A percentile compares a stretch with the other conserved stretches of the same genome.
phyloP scores from a whole-genome alignment of 768 basidiomycete genomes.

The Naematelia encephala region DNA sequence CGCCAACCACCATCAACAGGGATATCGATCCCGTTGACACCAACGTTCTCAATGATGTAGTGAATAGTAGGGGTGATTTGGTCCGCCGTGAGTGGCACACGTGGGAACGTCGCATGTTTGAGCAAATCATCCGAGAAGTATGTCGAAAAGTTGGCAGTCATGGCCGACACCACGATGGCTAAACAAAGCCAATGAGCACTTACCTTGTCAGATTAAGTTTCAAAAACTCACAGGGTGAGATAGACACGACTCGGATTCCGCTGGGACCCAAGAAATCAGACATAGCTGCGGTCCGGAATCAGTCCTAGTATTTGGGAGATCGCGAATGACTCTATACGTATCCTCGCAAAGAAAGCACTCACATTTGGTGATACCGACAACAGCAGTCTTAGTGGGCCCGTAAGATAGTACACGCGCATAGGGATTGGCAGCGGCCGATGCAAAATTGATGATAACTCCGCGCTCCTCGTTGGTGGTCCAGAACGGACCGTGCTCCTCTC shows the following conservation, averaged over 20 bases:
- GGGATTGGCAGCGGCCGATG: conserved; percentile 38
- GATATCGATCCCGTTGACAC: conserved; percentile 34
- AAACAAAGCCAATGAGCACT: background rate
- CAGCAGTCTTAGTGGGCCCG: conserved; percentile 44
- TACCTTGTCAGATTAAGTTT: conserved; percentile 6
- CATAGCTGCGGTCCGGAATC: conserved; percentile 11
- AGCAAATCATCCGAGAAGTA: conserved; percentile 32
- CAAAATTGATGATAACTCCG: conserved; percentile 48
- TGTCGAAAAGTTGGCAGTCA: conserved; percentile 30
- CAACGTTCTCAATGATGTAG: conserved; percentile 33
- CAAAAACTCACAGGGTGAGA: conserved; percentile 41
- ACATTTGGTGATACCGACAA: conserved; percentile 38
- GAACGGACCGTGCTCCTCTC: conserved; percentile 26
- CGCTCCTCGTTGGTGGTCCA: conserved; percentile 41
- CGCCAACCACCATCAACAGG: conserved; percentile 32
- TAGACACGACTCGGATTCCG: conserved; percentile 41
- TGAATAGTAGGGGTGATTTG: conserved; percentile 27
- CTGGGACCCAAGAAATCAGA: conserved; percentile 45
- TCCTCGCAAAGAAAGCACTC: background rate
- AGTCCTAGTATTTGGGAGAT: background rate
- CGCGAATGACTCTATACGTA: background rate
- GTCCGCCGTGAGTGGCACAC: conserved; percentile 24
- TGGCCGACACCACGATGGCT: conserved; percentile 29
- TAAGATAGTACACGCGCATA: conserved; percentile 44
- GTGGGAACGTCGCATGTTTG: conserved; percentile 32